These are phyloP conservation scores for Sugiyamaella paludigena DNA, from an alignment of 1,139 yeast species.

Conservation along the genomic window DNA sequence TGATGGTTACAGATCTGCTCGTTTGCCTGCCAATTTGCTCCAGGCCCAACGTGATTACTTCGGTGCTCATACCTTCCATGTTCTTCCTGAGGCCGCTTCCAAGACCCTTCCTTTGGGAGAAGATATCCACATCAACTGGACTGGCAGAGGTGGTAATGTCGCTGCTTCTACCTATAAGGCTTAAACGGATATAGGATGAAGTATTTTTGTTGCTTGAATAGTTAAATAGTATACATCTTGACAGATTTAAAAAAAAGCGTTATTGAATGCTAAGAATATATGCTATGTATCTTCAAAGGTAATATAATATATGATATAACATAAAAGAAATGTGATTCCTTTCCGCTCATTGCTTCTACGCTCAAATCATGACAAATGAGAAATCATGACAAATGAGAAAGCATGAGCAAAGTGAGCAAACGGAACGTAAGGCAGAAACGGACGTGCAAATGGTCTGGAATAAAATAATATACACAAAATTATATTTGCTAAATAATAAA, in stretches of 20 bases:
- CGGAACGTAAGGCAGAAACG: no score
- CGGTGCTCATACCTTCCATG: slow-evolving; percentile 99
- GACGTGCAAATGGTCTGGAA: no score
- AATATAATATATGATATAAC: not conserved
- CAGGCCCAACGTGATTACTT: slow-evolving; percentile 99
- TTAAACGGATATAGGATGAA: slow-evolving; percentile 39
- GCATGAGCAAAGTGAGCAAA: no score
- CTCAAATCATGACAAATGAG: no score
- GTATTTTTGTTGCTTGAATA: not conserved
- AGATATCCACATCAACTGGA: slow-evolving; percentile 97
- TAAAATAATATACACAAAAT: no score
- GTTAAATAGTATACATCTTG: not conserved
- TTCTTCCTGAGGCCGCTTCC: slow-evolving; percentile 80
- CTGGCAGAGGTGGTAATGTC: slow-evolving; percentile 97
- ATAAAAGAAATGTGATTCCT: not conserved
- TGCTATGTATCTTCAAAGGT: slow-evolving; percentile 9
- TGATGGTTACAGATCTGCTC: slow-evolving; percentile 97
- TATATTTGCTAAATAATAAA: not conserved
- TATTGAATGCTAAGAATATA: not conserved
- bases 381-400: no score
- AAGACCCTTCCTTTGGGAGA: slow-evolving; percentile 72
- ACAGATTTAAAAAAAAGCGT: no score
- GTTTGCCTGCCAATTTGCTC: slow-evolving; percentile 94
- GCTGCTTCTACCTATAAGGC: slow-evolving; percentile 95
- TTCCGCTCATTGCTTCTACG: no score